Evolutionary conservation across 1,139 yeast species (phyloP).

Genomic region (Schizosaccharomyces versatilis): DNA sequence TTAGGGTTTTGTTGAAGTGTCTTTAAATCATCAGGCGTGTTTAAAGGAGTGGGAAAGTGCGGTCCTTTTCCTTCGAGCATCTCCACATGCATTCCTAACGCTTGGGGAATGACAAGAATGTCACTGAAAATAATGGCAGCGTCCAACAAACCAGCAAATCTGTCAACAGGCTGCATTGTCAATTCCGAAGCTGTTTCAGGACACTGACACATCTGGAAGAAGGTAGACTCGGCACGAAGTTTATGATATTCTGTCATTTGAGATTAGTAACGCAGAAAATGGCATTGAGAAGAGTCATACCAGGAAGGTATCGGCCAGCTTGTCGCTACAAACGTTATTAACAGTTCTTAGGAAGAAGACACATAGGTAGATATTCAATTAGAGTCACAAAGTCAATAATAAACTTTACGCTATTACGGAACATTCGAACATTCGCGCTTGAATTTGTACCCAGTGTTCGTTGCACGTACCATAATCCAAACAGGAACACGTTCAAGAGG

Average conservation of each 20-base stretch:
- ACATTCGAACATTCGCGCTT: not conserved
- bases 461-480: slow-evolving; percentile 45
- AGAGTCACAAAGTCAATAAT: too few species aligned
- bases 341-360: too few species aligned
- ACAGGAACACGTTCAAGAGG: slow-evolving; percentile 89
- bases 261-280: not conserved
- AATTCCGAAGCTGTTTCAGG: slow-evolving; percentile 84
- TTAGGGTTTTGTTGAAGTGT: slow-evolving; percentile 32
- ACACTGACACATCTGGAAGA: slow-evolving; percentile 80
- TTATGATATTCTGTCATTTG: slow-evolving; percentile 48
- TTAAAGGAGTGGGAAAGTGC: slow-evolving; percentile 67
- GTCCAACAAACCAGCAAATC: slow-evolving; percentile 69
- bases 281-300: slow-evolving; percentile 5
- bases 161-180: slow-evolving; percentile 87
- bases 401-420: too few species aligned
- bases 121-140: slow-evolving; percentile 95
- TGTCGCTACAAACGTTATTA: slow-evolving; percentile 28
- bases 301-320: slow-evolving; percentile 42
- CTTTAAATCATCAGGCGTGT: slow-evolving; percentile 31
- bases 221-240: slow-evolving; percentile 70
- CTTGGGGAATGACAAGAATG: slow-evolving; percentile 89
- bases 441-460: not conserved
- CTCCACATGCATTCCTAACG: slow-evolving; percentile 86
- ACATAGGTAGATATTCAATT: too few species aligned
- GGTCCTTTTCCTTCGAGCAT: slow-evolving; percentile 95